Conservation (phyloP, 805 yeast species). For the Hanseniaspora meyeri region DNA sequence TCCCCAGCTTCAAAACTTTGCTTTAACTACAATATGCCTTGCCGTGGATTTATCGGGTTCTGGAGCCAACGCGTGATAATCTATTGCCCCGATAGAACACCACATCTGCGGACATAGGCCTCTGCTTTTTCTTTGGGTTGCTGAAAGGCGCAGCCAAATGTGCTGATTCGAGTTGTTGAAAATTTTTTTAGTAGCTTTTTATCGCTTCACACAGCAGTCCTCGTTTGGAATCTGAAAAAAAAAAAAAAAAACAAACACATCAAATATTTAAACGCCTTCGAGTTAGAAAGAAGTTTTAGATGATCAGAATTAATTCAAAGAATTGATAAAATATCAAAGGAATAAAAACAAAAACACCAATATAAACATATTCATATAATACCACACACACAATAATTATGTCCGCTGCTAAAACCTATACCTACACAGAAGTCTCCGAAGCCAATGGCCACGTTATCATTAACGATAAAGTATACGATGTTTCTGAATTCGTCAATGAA, state of each 20-base stretch:
- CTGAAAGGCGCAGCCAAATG: too few relatives aligned
- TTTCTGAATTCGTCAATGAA: conserved; percentile 44
- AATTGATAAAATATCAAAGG: too few relatives aligned
- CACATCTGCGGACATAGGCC: too few relatives aligned
- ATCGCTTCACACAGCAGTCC: not conserved
- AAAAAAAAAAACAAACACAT: not conserved
- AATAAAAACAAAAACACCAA: not conserved
- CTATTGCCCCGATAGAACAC: too few relatives aligned
- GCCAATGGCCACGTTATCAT: conserved; percentile 83
- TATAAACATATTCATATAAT: not conserved
- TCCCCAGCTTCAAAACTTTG: too few relatives aligned
- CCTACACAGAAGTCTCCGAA: conserved; percentile 53
- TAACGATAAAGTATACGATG: conserved; percentile 75
- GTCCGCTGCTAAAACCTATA: conserved; percentile 34
- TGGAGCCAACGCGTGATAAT: too few relatives aligned
- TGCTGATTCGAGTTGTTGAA: not conserved
- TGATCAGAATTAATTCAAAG: too few relatives aligned
- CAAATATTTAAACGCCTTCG: not conserved
- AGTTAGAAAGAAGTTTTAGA: too few relatives aligned
- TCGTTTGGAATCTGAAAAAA: not conserved
- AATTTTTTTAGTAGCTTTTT: not conserved
- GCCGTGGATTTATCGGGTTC: too few relatives aligned
- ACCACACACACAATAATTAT: not conserved
- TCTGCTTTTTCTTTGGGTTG: too few relatives aligned
- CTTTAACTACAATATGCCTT: too few relatives aligned